Evolutionary conservation across 805 yeast species (phyloP).

Genomic region (Sugiyamaella qingdaonensis): DNA sequence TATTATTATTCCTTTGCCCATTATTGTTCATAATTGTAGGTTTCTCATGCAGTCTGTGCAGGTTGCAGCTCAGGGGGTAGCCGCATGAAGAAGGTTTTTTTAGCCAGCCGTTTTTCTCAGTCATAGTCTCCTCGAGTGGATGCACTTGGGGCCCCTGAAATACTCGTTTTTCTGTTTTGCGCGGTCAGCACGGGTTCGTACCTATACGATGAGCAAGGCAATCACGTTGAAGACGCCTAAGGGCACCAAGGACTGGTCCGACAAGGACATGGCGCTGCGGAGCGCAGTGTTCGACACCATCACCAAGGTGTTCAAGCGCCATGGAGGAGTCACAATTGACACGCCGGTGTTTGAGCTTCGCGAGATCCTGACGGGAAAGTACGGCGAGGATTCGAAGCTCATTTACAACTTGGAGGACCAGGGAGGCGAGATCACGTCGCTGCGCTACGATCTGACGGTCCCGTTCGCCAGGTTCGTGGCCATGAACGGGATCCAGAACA

Average conservation of each 20-base stretch:
- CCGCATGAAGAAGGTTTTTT: neutral
- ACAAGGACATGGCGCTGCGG: constrained; percentile 92
- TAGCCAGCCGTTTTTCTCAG: neutral
- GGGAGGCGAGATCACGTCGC: constrained; percentile 95
- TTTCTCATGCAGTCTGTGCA: no score
- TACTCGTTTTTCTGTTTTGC: neutral
- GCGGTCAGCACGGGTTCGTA: neutral
- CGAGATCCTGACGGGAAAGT: constrained; percentile 93
- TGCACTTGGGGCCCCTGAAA: neutral
- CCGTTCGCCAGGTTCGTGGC: constrained; percentile 98
- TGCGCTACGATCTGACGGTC: constrained; percentile 95
- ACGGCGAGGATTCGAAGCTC: constrained; percentile 97
- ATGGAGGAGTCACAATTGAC: constrained; percentile 97
- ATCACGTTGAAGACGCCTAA: constrained; percentile 91
- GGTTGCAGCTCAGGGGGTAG: neutral
- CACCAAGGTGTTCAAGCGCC: constrained; percentile 77
- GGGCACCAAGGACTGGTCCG: constrained; percentile 98
- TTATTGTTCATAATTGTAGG: no score
- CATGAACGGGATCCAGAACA: constrained; percentile 82
- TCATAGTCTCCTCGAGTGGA: neutral
- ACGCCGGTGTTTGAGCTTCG: constrained; percentile 97
- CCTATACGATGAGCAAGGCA: constrained; percentile 3
- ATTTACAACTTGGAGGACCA: constrained; percentile 96
- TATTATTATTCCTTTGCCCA: no score
- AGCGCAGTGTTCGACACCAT: constrained; percentile 77